A percentile compares a stretch with the other conserved stretches of the same genome.
Evolutionary conservation across 129 eudicot species (phyloP).

Genomic region (Smallanthus sonchifolius): DNA sequence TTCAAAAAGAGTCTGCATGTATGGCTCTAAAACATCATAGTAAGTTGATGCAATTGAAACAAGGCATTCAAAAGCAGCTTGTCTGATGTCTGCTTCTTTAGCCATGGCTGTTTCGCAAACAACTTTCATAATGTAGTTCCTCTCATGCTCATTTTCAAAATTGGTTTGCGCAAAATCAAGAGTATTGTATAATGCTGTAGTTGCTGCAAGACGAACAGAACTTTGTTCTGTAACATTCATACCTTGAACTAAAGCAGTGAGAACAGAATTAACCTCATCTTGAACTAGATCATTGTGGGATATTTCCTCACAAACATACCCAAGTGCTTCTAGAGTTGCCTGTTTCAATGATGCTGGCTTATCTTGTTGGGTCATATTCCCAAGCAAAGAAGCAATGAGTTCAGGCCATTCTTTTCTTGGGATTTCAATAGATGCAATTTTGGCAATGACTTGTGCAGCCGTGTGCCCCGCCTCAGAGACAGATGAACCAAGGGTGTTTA

Average conservation of each 20-base stretch:
- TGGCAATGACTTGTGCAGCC: constrained; percentile 88
- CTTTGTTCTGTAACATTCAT: constrained; percentile 71
- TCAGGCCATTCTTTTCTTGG: constrained; percentile 93
- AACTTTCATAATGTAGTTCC: constrained; percentile 81
- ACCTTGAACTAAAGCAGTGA: constrained; percentile 93
- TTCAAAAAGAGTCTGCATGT: constrained; percentile 76
- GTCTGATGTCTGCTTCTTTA: constrained; percentile 66
- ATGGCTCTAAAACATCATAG: constrained; percentile 81
- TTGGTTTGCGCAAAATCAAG: constrained; percentile 89
- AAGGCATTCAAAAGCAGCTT: constrained; percentile 85
- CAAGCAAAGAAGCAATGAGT: constrained; percentile 59
- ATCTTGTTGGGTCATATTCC: constrained; percentile 69
- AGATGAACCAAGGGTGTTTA: constrained; percentile 71
- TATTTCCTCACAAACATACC: constrained; percentile 89
- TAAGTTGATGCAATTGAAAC: constrained; percentile 90
- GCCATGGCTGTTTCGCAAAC: constrained; percentile 81
- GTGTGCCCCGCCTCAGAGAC: constrained; percentile 76
- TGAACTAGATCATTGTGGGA: constrained; percentile 76
- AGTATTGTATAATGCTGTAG: constrained; percentile 75
- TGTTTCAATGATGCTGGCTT: constrained; percentile 66
- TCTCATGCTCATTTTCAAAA: constrained; percentile 78
- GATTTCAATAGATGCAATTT: constrained; percentile 75
- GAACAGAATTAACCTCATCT: constrained; percentile 77
- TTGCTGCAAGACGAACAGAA: constrained; percentile 81
- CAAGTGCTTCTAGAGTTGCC: constrained; percentile 84